These are phyloP conservation scores for Phialophora expanda DNA, from an alignment of 2,329 filamentous ascomycete species.

Conservation along the genomic window DNA sequence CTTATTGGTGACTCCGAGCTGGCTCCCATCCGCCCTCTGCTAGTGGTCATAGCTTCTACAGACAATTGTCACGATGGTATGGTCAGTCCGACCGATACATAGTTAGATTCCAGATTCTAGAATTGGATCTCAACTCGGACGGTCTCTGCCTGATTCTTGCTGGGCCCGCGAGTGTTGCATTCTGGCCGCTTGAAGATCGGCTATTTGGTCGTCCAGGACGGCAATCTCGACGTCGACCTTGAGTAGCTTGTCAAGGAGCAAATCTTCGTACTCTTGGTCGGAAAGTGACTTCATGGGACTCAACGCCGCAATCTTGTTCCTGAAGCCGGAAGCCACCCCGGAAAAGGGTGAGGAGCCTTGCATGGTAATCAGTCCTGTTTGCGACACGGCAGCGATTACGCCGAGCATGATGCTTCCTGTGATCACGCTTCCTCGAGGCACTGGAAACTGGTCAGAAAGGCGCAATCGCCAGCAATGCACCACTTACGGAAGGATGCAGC, in stretches of 20 bases:
- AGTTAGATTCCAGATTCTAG: no score
- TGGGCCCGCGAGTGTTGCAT: conserved; percentile 6
- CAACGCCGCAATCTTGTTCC: conserved; percentile 56
- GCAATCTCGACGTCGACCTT: conserved; percentile 77
- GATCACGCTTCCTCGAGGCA: conserved; percentile 30
- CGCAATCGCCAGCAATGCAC: neutral
- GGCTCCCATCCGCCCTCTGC: neutral
- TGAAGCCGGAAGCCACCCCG: conserved; percentile 15
- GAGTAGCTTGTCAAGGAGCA: conserved; percentile 73
- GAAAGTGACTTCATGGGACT: conserved; percentile 72
- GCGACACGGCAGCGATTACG: conserved; percentile 26
- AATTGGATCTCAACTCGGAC: conserved; percentile 6
- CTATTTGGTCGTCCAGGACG: conserved; percentile 76
- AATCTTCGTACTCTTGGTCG: conserved; percentile 73
- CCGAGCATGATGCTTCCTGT: conserved; percentile 34
- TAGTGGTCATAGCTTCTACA: neutral
- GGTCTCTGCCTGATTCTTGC: neutral
- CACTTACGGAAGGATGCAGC: conserved; percentile 33
- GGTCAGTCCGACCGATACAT: neutral
- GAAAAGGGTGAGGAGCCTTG: conserved; percentile 46
- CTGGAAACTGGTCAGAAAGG: conserved; percentile 19
- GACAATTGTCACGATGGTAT: neutral
- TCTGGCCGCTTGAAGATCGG: conserved; percentile 42
- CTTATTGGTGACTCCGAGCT: neutral
- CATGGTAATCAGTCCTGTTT: conserved; percentile 41